These are phyloP conservation scores for Nakazawaea populi DNA, from an alignment of 805 yeast genomes.

Conservation along the genomic window DNA sequence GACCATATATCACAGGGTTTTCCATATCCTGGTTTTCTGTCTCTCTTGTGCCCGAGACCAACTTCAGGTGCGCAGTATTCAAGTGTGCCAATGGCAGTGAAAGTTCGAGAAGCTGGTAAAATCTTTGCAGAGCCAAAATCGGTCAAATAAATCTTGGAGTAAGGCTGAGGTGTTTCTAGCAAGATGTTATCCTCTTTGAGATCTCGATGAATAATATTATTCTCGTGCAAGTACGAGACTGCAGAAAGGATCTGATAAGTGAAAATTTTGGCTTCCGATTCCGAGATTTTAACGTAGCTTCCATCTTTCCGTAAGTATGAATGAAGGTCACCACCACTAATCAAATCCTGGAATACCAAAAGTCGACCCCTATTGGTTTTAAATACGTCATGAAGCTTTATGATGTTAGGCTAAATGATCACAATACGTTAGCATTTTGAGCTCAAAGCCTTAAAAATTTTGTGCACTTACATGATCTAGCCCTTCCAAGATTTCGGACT, in stretches of 20 bases:
- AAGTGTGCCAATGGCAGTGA: constrained; percentile 38
- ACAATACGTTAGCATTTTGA: neutral
- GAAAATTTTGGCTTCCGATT: constrained; percentile 47
- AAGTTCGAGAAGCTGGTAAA: neutral
- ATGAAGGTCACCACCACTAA: constrained; percentile 55
- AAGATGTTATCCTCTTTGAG: constrained; percentile 62
- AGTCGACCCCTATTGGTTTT: constrained; percentile 20
- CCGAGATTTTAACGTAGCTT: constrained; percentile 37
- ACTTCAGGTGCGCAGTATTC: constrained; percentile 74
- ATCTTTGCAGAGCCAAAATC: constrained; percentile 56
- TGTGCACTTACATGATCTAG: constrained; percentile 32
- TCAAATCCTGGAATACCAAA: constrained; percentile 42
- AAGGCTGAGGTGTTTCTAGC: constrained; percentile 45
- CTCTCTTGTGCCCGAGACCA: constrained; percentile 31
- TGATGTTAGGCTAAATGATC: constrained; percentile 37
- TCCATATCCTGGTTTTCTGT: constrained; percentile 38
- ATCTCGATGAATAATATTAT: constrained; percentile 60
- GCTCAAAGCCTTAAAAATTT: too few relatives aligned
- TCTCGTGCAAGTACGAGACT: constrained; percentile 44
- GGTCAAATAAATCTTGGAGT: constrained; percentile 50
- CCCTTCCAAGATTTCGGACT: constrained; percentile 34
- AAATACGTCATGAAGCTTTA: constrained; percentile 34
- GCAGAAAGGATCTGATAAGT: constrained; percentile 54
- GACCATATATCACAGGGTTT: constrained; percentile 68
- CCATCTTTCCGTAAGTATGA: constrained; percentile 43